Conservation (phyloP, 73 alveolate species). For the Symbiodinium natans region DNA sequence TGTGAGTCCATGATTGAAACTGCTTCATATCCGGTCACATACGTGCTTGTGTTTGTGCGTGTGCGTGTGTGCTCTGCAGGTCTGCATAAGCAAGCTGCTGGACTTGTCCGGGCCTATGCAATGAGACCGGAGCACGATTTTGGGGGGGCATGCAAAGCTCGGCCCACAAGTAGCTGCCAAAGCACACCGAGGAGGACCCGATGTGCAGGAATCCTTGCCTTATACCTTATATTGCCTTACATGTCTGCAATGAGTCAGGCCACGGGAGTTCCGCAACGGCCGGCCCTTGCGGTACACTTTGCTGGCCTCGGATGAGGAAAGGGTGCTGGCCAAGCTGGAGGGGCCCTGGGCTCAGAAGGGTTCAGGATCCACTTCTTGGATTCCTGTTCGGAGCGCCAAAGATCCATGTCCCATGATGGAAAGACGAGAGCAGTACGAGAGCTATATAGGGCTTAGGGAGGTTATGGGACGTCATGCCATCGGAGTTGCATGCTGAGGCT, state of each 20-base stretch:
- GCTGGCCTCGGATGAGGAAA: conserved; percentile 61
- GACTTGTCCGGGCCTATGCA: conserved; percentile 28
- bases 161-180: neutral
- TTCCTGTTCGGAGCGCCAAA: no score
- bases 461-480: neutral
- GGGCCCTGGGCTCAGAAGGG: neutral
- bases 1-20: no score
- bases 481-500: conserved; percentile 15
- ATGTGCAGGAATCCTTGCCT: neutral
- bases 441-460: no score
- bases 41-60: no score
- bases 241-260: neutral
- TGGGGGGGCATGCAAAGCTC: neutral
- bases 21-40: no score
- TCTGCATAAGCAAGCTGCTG: conserved; percentile 39
- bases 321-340: conserved; percentile 13
- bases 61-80: no score
- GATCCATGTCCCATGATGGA: no score
- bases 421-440: no score
- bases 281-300: conserved; percentile 29
- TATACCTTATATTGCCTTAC: neutral
- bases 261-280: conserved; percentile 47
- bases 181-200: no score
- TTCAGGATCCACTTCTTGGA: neutral
- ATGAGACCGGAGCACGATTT: neutral